phyloP scores from a whole-genome alignment of 208 protist genomes.

The Trypanosoma caninum region DNA sequence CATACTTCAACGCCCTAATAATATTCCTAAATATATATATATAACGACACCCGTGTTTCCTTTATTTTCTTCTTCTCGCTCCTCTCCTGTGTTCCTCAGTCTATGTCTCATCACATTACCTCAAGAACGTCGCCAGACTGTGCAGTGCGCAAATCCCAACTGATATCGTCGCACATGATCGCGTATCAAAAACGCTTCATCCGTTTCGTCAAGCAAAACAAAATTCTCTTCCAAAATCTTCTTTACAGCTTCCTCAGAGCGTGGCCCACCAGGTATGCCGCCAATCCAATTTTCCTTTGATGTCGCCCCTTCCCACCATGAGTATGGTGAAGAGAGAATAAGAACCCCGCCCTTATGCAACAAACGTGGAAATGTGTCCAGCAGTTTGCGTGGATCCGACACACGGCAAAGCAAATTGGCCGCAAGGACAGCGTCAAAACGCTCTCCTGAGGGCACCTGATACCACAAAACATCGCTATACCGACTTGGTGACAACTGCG shows the following conservation, averaged over 20 bases:
- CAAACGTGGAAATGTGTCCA: slow-evolving; percentile 41
- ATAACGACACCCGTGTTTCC: not conserved
- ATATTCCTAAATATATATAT: no score
- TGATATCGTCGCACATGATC: slow-evolving; percentile 87
- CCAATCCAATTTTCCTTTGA: slow-evolving; percentile 66
- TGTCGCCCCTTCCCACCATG: slow-evolving; percentile 77
- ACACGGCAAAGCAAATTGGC: slow-evolving; percentile 84
- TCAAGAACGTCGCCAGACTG: slow-evolving; percentile 45
- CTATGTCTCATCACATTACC: no score
- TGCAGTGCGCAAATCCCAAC: slow-evolving; percentile 81
- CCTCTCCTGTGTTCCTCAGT: no score
- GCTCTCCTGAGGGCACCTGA: slow-evolving; percentile 44
- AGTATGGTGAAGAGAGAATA: slow-evolving; percentile 83
- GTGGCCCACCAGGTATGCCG: slow-evolving; percentile 35
- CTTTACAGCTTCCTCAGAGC: slow-evolving; percentile 64
- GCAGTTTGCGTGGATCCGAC: slow-evolving; percentile 55
- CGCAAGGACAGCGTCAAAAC: slow-evolving; percentile 75
- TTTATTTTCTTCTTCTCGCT: not conserved
- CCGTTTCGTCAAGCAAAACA: slow-evolving; percentile 63
- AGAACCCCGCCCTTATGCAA: slow-evolving; percentile 62
- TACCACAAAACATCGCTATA: slow-evolving; percentile 48
- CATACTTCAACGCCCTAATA: no score
- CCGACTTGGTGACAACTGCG: slow-evolving; percentile 17
- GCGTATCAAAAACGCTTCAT: slow-evolving; percentile 89
- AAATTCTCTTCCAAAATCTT: slow-evolving; percentile 54